Evolutionary conservation across 192 early-diverging fungal genomes (phyloP).

Genomic region (Ramicandelaber brevisporus): DNA sequence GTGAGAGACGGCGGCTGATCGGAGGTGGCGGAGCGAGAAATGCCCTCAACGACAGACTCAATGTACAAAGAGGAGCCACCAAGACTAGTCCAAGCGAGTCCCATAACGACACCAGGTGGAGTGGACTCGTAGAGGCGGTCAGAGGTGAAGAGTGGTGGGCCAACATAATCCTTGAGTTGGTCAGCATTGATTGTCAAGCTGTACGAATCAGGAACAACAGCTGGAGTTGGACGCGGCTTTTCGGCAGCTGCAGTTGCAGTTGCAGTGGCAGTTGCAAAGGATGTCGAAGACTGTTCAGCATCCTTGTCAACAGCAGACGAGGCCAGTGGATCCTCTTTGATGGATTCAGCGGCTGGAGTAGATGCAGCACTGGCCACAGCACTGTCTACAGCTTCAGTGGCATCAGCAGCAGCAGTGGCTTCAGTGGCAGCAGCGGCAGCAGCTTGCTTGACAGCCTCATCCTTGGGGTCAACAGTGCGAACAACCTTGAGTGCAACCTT

Average conservation of each 20-base stretch:
- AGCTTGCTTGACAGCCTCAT: constrained; percentile 4
- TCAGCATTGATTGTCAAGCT: constrained; percentile 34
- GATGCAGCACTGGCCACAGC: neutral
- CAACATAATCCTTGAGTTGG: constrained; percentile 81
- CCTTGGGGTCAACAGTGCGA: constrained; percentile 16
- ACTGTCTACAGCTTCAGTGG: neutral
- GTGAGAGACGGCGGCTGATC: neutral
- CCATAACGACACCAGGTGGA: constrained; percentile 91
- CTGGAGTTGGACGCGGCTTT: constrained; percentile 15
- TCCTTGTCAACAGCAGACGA: neutral
- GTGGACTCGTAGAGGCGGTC: constrained; percentile 82
- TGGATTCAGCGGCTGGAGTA: neutral
- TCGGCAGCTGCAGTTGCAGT: constrained; percentile 6
- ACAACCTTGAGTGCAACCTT: constrained; percentile 87
- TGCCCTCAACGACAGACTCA: constrained; percentile 74
- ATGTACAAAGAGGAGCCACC: constrained; percentile 88
- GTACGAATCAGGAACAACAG: constrained; percentile 22
- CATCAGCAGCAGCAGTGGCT: neutral
- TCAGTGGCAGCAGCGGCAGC: constrained; percentile 1
- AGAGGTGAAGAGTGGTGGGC: constrained; percentile 58
- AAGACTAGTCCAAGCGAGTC: constrained; percentile 92
- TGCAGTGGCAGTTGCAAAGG: neutral
- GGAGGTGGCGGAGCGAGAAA: constrained; percentile 18
- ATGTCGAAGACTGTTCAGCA: no score
- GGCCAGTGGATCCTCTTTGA: neutral